Evolutionary conservation across 1,139 yeast genomes (phyloP).

Genomic region (Taphrina communis): DNA sequence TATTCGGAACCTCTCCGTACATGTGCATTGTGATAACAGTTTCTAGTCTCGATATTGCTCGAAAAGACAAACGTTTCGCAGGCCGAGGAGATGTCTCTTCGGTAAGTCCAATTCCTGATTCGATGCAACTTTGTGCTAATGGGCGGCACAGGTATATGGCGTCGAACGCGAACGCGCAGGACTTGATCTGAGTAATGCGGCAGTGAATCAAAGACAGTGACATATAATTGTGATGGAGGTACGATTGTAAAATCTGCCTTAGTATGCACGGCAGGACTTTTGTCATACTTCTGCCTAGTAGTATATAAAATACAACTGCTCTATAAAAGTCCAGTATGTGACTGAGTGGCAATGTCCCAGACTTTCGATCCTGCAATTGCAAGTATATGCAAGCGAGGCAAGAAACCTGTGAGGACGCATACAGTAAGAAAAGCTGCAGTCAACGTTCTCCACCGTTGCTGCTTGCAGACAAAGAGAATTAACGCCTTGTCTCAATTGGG

Average conservation of each 20-base stretch:
- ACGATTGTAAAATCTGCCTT: too few relatives aligned
- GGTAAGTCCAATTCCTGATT: conserved; percentile 16
- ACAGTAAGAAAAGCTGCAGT: too few relatives aligned
- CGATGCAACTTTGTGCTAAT: neutral
- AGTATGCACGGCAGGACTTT: too few relatives aligned
- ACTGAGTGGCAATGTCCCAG: neutral
- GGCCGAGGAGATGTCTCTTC: conserved; percentile 49
- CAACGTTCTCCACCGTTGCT: neutral
- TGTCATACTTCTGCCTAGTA: too few relatives aligned
- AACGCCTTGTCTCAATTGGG: neutral
- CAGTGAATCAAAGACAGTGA: neutral
- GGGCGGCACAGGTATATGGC: conserved; percentile 47
- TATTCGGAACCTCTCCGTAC: neutral
- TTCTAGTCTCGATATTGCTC: conserved; percentile 40
- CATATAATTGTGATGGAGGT: too few relatives aligned
- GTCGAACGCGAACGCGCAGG: conserved; percentile 49
- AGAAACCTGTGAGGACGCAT: too few relatives aligned
- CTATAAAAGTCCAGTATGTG: neutral
- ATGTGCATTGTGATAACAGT: neutral
- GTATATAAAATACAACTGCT: too few relatives aligned
- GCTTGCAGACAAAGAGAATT: conserved; percentile 6
- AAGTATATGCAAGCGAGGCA: neutral
- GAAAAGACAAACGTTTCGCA: conserved; percentile 46
- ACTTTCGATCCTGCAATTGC: neutral
- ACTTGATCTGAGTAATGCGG: conserved; percentile 33